Evolutionary conservation across 768 basidiomycete genomes (phyloP).

Genomic region (Hericium alpestre): DNA sequence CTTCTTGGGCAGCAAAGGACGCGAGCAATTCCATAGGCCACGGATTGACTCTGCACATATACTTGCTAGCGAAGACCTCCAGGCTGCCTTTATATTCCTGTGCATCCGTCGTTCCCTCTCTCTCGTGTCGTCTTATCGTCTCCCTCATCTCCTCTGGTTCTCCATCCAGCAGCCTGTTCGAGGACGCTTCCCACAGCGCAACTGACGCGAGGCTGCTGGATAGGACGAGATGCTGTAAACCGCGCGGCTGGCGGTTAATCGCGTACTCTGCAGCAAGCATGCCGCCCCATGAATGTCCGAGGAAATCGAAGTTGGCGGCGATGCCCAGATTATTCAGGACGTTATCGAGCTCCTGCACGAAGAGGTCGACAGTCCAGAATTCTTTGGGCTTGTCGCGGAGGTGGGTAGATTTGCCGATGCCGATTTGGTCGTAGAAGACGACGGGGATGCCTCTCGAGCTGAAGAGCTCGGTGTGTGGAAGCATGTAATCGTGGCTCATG

Average conservation of each 20-base stretch:
- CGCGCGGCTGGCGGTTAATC: background rate
- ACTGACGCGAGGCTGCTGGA: background rate
- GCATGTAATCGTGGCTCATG: constrained; percentile 17
- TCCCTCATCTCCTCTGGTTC: background rate
- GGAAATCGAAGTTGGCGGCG: constrained; percentile 28
- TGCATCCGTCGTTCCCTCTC: background rate
- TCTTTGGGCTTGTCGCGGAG: constrained; percentile 19
- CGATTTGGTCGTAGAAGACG: constrained; percentile 43
- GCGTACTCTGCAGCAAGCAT: constrained; percentile 34
- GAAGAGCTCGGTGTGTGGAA: constrained; percentile 15
- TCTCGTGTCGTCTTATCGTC: background rate
- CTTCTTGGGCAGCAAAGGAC: background rate
- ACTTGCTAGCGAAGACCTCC: too few species aligned
- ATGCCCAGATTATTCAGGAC: constrained; percentile 33
- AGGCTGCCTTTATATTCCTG: background rate
- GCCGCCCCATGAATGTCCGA: constrained; percentile 53
- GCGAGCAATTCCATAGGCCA: background rate
- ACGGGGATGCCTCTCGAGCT: constrained; percentile 20
- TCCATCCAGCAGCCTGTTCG: background rate
- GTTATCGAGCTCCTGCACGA: constrained; percentile 43
- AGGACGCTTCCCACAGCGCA: background rate
- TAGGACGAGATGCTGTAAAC: background rate
- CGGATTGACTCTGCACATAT: background rate
- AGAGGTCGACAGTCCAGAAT: constrained; percentile 39
- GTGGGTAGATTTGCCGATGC: constrained; percentile 35